phyloP scores from a whole-genome alignment of 2,329 filamentous ascomycete species.

The Calonectria hawksworthii region DNA sequence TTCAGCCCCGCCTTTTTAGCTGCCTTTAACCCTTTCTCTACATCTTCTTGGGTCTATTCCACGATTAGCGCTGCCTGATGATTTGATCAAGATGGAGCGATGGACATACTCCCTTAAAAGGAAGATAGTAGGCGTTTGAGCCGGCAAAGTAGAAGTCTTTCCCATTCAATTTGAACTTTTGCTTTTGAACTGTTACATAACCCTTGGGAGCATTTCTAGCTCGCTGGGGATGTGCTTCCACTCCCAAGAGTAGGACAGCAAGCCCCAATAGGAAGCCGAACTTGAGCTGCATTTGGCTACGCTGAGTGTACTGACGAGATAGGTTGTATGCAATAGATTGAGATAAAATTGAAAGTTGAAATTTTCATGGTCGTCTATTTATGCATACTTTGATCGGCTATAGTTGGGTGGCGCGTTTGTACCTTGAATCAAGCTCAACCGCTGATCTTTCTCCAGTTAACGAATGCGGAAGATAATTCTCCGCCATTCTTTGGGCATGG shows the following conservation, averaged over 20 bases:
- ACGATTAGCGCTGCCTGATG: neutral
- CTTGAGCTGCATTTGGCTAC: neutral
- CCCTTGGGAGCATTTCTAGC: slow-evolving; percentile 31
- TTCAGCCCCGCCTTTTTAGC: slow-evolving; percentile 65
- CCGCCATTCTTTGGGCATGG: neutral
- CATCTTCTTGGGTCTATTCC: slow-evolving; percentile 63
- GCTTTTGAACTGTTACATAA: slow-evolving; percentile 43
- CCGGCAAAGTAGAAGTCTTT: slow-evolving; percentile 64
- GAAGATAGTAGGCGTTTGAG: slow-evolving; percentile 69
- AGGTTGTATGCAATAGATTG: too few relatives aligned
- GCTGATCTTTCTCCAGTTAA: neutral
- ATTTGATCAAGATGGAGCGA: accelerated
- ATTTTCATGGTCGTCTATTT: neutral
- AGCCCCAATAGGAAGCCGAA: neutral
- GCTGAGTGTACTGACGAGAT: too few relatives aligned
- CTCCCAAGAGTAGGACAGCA: slow-evolving; percentile 6
- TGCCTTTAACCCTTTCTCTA: slow-evolving; percentile 64
- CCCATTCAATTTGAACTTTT: slow-evolving; percentile 58
- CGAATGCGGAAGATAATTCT: neutral
- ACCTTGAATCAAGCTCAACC: neutral
- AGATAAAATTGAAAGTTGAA: neutral
- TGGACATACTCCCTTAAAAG: slow-evolving; percentile 29
- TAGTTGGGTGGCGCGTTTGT: neutral
- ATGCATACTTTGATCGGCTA: neutral
- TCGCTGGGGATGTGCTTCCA: slow-evolving; percentile 1